Evolutionary conservation across 139 green algal genomes (phyloP), one percentile per base, ranked within the genome.

Genomic region (Chlorella vulgaris): DNA sequence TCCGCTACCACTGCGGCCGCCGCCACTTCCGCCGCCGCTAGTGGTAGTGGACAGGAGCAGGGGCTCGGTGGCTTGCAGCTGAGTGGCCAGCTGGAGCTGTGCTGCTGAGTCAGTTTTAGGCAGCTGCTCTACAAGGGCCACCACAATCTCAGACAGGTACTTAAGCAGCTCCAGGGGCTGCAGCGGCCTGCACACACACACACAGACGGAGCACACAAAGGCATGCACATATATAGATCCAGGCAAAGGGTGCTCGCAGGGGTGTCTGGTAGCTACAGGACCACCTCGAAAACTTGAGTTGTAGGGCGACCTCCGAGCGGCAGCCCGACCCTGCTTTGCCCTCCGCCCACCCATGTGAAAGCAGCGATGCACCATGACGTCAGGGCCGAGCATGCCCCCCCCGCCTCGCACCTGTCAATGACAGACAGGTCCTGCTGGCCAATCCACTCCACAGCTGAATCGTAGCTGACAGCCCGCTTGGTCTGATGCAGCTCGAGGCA

Each of bases 401-500:
- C n/a, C n/a, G n/a, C n/a, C n/a, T n/a, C 43, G 24, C 47, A 63
- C 69, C 43, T 55, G 61, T 73, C 60, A 21, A 81, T 73, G 7
- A 36, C 19, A 0, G 2, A 15, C 4, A 73, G 26, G 75, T 73
- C 40, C 21, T 81, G 75, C 18, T 40, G 75, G 10, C 43, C 24
- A 28, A 85, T 83, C 73, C 74, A 83, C 33, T 85, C 43, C 0
- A 83, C n/a, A 0, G 63, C 61, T 0, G 63, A 47, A 5, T 78
- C 63, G 35, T 67, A 74, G 10, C 38, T 61, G 2, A 85, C 63
- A 13, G 83, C 38, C 3, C 42, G 36, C 62, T 68, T 83, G 6
- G 63, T 42, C n/a, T 70, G n/a, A 62, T 83, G 81, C 39, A 85
- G 74, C 36, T 85, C 81, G 15, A 85, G 29, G 38, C 81, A 85